A percentile compares a stretch with the other conserved stretches of the same genome.
phyloP scores from a whole-genome alignment of 495 filamentous ascomycete genomes.

The Hamigera avellanea region DNA sequence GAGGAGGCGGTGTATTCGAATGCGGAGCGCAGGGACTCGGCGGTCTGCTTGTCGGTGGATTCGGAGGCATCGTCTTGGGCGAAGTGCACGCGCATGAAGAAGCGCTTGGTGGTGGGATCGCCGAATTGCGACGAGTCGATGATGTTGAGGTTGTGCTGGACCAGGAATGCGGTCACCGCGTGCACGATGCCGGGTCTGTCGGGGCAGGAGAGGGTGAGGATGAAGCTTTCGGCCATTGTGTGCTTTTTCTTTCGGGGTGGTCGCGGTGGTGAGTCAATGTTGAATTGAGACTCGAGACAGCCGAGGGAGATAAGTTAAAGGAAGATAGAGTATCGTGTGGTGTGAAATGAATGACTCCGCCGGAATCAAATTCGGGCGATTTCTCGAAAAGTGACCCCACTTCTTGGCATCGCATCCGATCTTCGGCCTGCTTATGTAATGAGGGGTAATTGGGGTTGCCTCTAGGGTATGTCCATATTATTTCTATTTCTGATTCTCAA shows the following conservation, averaged over 20 bases:
- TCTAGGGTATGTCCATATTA: no score
- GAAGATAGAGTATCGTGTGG: neutral
- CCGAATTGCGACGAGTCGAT: slow-evolving; percentile 65
- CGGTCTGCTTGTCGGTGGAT: slow-evolving; percentile 12
- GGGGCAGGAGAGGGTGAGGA: slow-evolving; percentile 64
- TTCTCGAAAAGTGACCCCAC: no score
- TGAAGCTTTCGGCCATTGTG: slow-evolving; percentile 36
- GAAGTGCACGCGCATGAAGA: slow-evolving; percentile 74
- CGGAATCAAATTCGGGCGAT: no score
- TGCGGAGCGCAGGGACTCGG: slow-evolving; percentile 28
- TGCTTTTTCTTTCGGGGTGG: neutral
- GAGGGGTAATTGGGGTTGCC: no score
- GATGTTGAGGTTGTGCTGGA: slow-evolving; percentile 56
- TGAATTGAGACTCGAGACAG: no score
- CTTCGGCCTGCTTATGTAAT: neutral
- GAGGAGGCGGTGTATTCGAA: slow-evolving; percentile 44
- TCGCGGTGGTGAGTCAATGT: neutral
- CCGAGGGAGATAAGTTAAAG: neutral
- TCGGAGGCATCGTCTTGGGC: slow-evolving; percentile 37
- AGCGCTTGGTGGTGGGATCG: slow-evolving; percentile 49
- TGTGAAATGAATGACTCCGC: neutral
- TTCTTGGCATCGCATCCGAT: neutral
- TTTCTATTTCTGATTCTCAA: no score
- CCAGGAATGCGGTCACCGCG: slow-evolving; percentile 60
- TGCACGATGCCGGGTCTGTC: slow-evolving; percentile 67